Base-by-base conservation (phyloP, 164 flowering plant species). In the Saururus chinensis region DNA sequence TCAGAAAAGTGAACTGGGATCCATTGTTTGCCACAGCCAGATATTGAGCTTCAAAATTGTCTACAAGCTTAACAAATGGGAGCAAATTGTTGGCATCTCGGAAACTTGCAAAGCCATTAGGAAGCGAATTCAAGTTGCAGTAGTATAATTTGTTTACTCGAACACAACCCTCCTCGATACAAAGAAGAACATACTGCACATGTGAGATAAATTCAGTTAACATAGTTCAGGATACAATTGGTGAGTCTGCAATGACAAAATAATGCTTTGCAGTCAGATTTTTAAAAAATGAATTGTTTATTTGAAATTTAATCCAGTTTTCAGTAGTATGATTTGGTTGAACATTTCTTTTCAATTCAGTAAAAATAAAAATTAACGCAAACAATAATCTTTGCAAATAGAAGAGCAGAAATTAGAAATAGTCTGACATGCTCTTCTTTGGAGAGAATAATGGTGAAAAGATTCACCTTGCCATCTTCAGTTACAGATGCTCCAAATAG, bases 61-160 rank as follows among this genome's bases (percentile, higher is more conserved):
- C 99, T 61, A 95, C 67, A 59, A 95, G 88, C 79, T 78, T 95
- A n/a, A 75, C 64, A 77, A 95, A 87, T 23, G 97, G 97, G 65
- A 95, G 96, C 65, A 81, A 64, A 25, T 67, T 79, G 42, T 73
- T 71, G 57, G 58, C 60, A 61, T 57, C 82, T 61, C 67, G 76
- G 48, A 71, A 84, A 62, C 87, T 84, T 71, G 79, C 87, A 74
- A 95, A 77, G 35, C 97, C 97, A 51, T 73, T 35, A 24, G 90
- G 80, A 21, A 88, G 79, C 25, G 75, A 53, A 65, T 92, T 77
- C 59, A 95, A 22, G 70, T 95, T 92, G 71, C 85, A 87, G 74
- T 95, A 87, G 78, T 91, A 91, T 40, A 95, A 59, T 70, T 91
- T 95, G 77, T 95, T 95, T 66, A 82, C 92, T 4, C 88, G 84